Percentiles rank a stretch among this genome's conserved stretches.
These are phyloP conservation scores for Lactarius hatsudake DNA, from an alignment of 768 basidiomycete genomes.

Conservation along the genomic window DNA sequence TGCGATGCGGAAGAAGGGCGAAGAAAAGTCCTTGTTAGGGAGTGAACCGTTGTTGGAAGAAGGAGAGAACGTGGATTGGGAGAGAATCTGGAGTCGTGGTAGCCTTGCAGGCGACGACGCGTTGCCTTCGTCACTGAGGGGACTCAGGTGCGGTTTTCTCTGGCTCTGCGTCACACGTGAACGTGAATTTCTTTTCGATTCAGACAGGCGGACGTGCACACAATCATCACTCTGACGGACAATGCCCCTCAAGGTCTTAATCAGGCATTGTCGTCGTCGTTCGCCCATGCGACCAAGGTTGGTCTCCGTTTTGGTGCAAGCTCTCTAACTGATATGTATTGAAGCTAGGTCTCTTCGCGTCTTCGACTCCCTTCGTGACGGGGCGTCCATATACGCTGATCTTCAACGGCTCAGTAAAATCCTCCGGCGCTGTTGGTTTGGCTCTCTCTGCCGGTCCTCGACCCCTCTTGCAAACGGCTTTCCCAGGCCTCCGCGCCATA, in stretches of 20 bases:
- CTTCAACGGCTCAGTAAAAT: slow-evolving; percentile 50
- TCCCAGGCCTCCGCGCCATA: slow-evolving; percentile 45
- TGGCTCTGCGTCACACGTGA: not conserved
- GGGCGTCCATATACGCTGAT: slow-evolving; percentile 73
- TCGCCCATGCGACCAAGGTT: slow-evolving; percentile 51
- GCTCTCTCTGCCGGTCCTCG: slow-evolving; percentile 35
- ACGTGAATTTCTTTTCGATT: not conserved
- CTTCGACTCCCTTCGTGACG: slow-evolving; percentile 78
- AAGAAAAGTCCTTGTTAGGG: slow-evolving; percentile 1
- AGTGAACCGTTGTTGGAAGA: slow-evolving; percentile 21
- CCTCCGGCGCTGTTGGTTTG: slow-evolving; percentile 69
- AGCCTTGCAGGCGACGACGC: slow-evolving; percentile 25
- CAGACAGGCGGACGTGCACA: slow-evolving; percentile 32
- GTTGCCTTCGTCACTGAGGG: slow-evolving; percentile 42
- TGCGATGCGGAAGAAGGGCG: slow-evolving; percentile 44
- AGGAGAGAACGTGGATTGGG: slow-evolving; percentile 44
- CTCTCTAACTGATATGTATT: slow-evolving; percentile 1
- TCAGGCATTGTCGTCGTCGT: slow-evolving; percentile 39
- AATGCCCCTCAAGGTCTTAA: slow-evolving; percentile 54
- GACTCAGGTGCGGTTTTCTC: slow-evolving; percentile 37
- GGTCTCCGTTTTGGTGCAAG: slow-evolving; percentile 25
- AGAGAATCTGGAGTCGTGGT: slow-evolving; percentile 45
- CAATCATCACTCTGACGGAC: slow-evolving; percentile 57
- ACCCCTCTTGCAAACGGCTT: slow-evolving; percentile 31
- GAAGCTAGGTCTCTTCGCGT: slow-evolving; percentile 64